Evolutionary conservation across 352 stramenopile genomes (phyloP).

Genomic region (Phytophthora meadii): DNA sequence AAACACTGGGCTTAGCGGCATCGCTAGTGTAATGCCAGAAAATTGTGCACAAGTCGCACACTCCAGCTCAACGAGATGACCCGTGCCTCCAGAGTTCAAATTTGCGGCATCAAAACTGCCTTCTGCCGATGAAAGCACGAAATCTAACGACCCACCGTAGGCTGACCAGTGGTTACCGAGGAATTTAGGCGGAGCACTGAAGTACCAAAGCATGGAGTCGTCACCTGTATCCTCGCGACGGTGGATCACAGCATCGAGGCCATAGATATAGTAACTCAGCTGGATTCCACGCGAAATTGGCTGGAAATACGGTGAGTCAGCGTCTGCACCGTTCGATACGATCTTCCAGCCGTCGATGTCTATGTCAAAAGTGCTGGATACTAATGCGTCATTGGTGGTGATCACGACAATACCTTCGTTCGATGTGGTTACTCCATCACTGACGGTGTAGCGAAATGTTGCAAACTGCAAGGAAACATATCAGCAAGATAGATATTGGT

Average conservation of each 20-base stretch:
- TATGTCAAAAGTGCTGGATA: conserved; percentile 86
- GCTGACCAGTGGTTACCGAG: conserved; percentile 88
- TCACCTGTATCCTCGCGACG: conserved; percentile 66
- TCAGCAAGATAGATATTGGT: not conserved
- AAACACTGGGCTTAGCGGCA: conserved; percentile 80
- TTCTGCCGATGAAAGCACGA: conserved; percentile 91
- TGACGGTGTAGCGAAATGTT: conserved; percentile 89
- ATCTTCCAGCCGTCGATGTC: conserved; percentile 84
- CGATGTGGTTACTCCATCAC: conserved; percentile 66
- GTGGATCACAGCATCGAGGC: conserved; percentile 71
- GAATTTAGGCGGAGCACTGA: conserved; percentile 84
- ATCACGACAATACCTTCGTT: conserved; percentile 83
- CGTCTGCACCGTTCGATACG: conserved; percentile 62
- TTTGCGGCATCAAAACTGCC: conserved; percentile 86
- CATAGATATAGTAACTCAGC: conserved; percentile 93
- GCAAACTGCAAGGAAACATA: conserved; percentile 58
- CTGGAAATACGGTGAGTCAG: conserved; percentile 47
- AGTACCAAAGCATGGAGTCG: conserved; percentile 90
- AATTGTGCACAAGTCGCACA: conserved; percentile 87
- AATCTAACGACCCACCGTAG: conserved; percentile 91
- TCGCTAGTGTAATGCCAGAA: conserved; percentile 82
- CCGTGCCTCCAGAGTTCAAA: conserved; percentile 68
- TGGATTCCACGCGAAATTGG: conserved; percentile 68
- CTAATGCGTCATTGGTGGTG: conserved; percentile 67
- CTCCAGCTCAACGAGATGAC: conserved; percentile 86